Base-by-base conservation (phyloP, 2,329 filamentous ascomycete species). In the Ceratocystiopsis sp. region DNA sequence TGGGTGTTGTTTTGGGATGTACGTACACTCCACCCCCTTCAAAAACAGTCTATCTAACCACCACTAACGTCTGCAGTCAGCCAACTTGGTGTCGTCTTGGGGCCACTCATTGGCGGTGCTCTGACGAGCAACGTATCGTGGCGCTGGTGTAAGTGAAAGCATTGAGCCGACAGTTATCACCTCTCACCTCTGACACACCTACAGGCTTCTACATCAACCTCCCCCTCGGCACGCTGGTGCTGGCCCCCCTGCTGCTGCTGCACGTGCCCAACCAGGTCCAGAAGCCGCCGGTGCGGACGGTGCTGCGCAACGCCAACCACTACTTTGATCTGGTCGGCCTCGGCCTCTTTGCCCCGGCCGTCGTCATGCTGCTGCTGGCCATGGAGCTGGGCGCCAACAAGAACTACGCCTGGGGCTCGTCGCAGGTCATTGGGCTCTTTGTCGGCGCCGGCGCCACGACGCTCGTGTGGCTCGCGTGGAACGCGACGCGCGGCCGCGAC, bases 181-280 rank as follows among this genome's bases (percentile, higher is more conserved):
- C 3, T 21, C 8, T 4, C 21, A 21, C 21, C 5, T 8, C 29
- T n/a, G n/a, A 35, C 32, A 2, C 18, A 16, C 15, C 16, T 17
- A 21, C 35, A 59, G 60, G 60, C 42, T 68, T 67, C 50, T 68
- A 62, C 47, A 57, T 69, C 55, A 68, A 68, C 49, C 56, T 69
- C 6, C 65, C 66, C 1, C 38, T 67, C 25, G 64, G 64, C 4
- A 59, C 49, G 3, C 15, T 63, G 14, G 55, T 61, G 3, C 61
- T 54, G 10, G 5, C 55, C 5, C 50, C 57, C 12, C 40, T 66
- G 9, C 17, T 55, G 1, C 42, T 62, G 11, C 46, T 61, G 18
- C 50, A 52, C 38, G 55, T 64, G 12, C 64, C 62, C 14, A 61
- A 65, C 15, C 57, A 59, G 38, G 52, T 52, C 12, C 18, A 47